Percentiles rank a stretch among this genome's conserved stretches.
These are phyloP conservation scores for Miscanthus lutarioriparius DNA, from an alignment of 176 grass and related monocot species.

Conservation along the genomic window DNA sequence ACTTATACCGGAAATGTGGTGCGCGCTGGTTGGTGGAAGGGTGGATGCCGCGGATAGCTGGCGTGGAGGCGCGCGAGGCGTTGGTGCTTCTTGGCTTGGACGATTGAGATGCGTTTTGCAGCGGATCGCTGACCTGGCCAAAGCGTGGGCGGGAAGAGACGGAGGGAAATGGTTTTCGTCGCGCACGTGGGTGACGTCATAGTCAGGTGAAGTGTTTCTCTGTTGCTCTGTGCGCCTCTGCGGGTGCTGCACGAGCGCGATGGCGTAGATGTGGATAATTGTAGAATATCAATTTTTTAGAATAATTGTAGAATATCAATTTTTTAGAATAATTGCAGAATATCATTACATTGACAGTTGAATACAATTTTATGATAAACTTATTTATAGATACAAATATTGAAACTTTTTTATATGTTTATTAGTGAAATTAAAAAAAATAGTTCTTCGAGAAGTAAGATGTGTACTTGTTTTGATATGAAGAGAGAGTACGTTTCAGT, in stretches of 20 bases:
- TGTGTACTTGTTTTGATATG: no score
- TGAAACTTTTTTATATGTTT: no score
- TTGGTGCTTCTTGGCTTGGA: neutral
- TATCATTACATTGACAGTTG: no score
- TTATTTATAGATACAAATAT: no score
- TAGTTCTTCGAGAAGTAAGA: no score
- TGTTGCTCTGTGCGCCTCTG: no score
- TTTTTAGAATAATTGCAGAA: no score
- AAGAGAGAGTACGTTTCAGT: no score
- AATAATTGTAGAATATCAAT: no score
- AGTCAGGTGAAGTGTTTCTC: neutral
- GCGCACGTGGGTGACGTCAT: neutral
- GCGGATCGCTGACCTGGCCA: conserved; percentile 25
- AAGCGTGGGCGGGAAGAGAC: neutral
- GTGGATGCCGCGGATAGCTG: conserved; percentile 7
- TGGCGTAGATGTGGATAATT: neutral
- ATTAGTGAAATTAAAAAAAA: no score
- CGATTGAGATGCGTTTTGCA: neutral
- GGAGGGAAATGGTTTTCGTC: neutral
- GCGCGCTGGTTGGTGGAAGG: conserved; percentile 15
- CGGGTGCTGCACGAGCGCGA: neutral
- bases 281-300: no score
- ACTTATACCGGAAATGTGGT: neutral
- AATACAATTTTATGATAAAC: no score
- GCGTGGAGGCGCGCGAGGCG: neutral